Percentiles rank a stretch among this genome's conserved stretches.
Conservation (phyloP, 192 early-diverging fungal species). For the Linnemannia hyalina region DNA sequence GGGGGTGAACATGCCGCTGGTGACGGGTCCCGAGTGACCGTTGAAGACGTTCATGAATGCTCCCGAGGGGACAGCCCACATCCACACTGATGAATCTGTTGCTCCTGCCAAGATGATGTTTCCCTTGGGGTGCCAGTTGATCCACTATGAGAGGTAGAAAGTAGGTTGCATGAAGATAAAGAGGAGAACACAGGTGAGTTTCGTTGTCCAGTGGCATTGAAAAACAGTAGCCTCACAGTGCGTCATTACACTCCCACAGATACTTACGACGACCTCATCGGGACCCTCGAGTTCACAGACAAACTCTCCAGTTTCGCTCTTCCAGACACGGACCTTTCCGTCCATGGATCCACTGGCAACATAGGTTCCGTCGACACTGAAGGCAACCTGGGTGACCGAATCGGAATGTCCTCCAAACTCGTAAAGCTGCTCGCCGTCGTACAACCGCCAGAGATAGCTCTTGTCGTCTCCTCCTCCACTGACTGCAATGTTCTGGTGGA, state of each 20-base stretch:
- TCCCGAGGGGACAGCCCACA: constrained; percentile 94
- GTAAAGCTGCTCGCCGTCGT: constrained; percentile 82
- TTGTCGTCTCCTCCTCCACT: constrained; percentile 96
- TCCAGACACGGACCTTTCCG: constrained; percentile 86
- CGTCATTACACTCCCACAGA: not conserved
- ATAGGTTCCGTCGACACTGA: constrained; percentile 86
- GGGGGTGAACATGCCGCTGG: constrained; percentile 90
- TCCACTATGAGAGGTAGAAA: constrained; percentile 70
- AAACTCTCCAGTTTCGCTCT: constrained; percentile 70
- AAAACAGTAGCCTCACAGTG: not conserved
- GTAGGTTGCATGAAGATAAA: not conserved
- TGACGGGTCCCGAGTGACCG: constrained; percentile 87
- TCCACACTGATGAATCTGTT: constrained; percentile 93
- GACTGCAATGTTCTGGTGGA: constrained; percentile 72
- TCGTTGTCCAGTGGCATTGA: not conserved
- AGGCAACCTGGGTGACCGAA: constrained; percentile 86
- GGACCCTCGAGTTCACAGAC: constrained; percentile 87
- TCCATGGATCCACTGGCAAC: constrained; percentile 97
- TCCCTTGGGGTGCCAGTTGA: constrained; percentile 97
- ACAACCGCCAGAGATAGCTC: constrained; percentile 88
- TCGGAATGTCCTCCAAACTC: constrained; percentile 87
- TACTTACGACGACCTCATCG: constrained; percentile 85
- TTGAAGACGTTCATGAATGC: constrained; percentile 95
- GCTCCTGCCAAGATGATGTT: constrained; percentile 91
- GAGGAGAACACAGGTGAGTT: not conserved